These are phyloP conservation scores for Vaccinium myrtillus DNA, from an alignment of 148 eudicot species.

Conservation along the genomic window DNA sequence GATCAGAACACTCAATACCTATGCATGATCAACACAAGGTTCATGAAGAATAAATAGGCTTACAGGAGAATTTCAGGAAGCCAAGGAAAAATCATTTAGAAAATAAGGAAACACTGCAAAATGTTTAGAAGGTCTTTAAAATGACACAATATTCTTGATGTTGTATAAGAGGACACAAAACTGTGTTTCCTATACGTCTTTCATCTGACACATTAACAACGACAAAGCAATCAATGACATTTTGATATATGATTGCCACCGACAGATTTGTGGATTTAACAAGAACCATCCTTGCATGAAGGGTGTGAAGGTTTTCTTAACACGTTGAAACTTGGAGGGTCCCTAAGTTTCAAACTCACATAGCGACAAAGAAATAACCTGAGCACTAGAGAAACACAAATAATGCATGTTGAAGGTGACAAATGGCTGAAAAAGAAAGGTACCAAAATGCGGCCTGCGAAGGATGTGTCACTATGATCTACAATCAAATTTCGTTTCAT, in stretches of 20 bases:
- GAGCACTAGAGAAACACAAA: not conserved
- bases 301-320: not conserved
- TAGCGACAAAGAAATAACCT: not conserved
- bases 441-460: not conserved
- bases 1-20: not conserved
- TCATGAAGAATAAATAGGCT: not conserved
- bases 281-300: constrained; percentile 1
- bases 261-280: not conserved
- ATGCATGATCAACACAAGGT: not conserved
- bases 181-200: not conserved
- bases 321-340: not conserved
- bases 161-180: not conserved
- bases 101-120: not conserved
- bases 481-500: not conserved
- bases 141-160: not conserved
- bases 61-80: not conserved
- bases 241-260: not conserved
- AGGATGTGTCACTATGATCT: not conserved
- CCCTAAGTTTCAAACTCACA: not conserved
- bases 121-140: not conserved
- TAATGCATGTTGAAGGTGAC: not conserved
- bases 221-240: not conserved
- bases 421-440: not conserved
- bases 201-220: not conserved
- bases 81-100: not conserved